These are phyloP conservation scores for Friedmanniomyces endolithicus DNA, from an alignment of 495 filamentous ascomycete genomes.

Conservation along the genomic window DNA sequence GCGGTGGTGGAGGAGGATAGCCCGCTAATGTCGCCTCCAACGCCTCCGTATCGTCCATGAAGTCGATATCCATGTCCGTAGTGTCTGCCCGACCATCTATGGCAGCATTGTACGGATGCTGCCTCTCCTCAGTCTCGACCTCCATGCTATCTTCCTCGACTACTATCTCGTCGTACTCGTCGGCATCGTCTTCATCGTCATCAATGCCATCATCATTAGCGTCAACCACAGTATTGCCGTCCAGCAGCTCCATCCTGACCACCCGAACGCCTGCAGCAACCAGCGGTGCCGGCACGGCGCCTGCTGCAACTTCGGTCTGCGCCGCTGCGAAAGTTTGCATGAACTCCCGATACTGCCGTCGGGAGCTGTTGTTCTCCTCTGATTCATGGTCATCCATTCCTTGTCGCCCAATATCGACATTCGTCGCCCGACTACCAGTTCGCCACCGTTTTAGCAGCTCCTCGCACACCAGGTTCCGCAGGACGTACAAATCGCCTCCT, in stretches of 20 bases:
- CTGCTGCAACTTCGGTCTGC: background rate
- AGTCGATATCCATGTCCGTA: constrained; percentile 46
- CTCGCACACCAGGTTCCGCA: constrained; percentile 73
- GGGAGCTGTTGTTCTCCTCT: constrained; percentile 25
- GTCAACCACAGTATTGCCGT: constrained; percentile 26
- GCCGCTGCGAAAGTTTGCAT: constrained; percentile 7
- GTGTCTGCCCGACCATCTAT: constrained; percentile 20
- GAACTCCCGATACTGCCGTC: constrained; percentile 3
- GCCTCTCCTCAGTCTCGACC: constrained; percentile 26
- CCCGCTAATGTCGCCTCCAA: constrained; percentile 57
- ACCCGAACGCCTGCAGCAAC: constrained; percentile 1
- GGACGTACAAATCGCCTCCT: constrained; percentile 63
- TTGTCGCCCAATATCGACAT: constrained; percentile 68
- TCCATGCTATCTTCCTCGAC: constrained; percentile 25
- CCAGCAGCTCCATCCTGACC: constrained; percentile 21
- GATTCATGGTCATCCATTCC: constrained; percentile 82
- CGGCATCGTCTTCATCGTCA: constrained; percentile 34
- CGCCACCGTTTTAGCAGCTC: constrained; percentile 81
- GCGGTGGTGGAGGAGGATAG: constrained; percentile 52
- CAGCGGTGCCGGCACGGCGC: no score
- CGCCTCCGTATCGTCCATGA: constrained; percentile 42
- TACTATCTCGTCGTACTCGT: constrained; percentile 28
- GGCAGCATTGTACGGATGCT: constrained; percentile 30
- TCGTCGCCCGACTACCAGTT: constrained; percentile 70
- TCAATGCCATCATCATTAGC: constrained; percentile 31